Base-by-base conservation (phyloP, 257 asterid species). In the Salvia splendens region DNA sequence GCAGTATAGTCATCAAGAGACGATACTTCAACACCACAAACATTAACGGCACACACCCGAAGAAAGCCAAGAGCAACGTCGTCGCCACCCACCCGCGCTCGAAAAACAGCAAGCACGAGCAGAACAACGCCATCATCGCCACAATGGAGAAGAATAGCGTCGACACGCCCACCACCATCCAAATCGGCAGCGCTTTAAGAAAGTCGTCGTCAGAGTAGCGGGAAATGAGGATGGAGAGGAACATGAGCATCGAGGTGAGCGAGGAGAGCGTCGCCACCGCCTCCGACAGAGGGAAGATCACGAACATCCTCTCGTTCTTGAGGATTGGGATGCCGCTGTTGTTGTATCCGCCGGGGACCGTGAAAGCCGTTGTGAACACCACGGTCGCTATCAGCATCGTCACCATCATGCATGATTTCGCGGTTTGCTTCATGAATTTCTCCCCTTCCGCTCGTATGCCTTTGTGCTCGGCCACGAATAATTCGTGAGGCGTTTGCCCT, bases 341-440 rank as follows among this genome's bases (percentile, higher is more conserved):
- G 59, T 58, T 67, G 71, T 74, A 77, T 43, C 85, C 85, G 0
- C 83, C 85, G 0, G 82, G 85, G 3, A 81, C 78, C 0, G 83
- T 81, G 68, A 81, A 77, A 28, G 74, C 79, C 0, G 83, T 52
- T 7, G 83, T 65, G 74, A 74, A 81, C 5, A 78, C 83, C 3
- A 81, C 79, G 2, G 83, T 74, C 45, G 78, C 77, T 12, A 81
- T 78, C 12, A 81, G 77, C 53, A 74, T 74, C 1, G 81, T 45
- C 0, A 81, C 83, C 0, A 81, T 57, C 83, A 77, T 77, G 75
- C 83, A 77, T 0, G 78, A 35, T 12, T 74, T 72, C 0, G 85
- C 81, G 0, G 65, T 81, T 12, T 71, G 69, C 30, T 78, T 81
- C 80, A 81, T 81, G 10, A 33, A 14, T n/a, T 81, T 77, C 47